Conservation (phyloP, 305 asterid species). For the Solanum hybrid region DNA sequence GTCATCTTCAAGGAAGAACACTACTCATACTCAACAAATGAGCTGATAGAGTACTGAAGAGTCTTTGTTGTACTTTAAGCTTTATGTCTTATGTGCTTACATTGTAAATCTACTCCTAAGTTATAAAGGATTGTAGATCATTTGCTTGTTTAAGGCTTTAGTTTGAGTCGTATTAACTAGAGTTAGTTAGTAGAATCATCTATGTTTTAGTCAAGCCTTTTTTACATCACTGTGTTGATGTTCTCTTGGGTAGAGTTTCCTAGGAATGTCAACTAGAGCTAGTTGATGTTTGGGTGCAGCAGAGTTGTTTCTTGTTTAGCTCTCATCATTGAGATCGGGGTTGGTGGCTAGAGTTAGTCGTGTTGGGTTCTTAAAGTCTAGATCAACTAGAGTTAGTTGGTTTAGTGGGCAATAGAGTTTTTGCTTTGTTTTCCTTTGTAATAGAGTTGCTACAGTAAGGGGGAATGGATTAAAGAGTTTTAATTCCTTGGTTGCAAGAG, state of each 20-base stretch:
- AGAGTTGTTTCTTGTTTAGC: not conserved
- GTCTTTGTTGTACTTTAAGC: not conserved
- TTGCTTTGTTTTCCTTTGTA: not conserved
- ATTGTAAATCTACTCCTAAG: not conserved
- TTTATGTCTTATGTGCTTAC: not conserved
- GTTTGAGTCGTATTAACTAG: not conserved
- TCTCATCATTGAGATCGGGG: not conserved
- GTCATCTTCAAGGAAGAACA: not conserved
- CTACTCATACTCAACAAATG: not conserved
- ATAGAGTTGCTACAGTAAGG: not conserved
- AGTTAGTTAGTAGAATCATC: not conserved
- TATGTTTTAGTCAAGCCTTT: not conserved
- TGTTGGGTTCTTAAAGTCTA: not conserved
- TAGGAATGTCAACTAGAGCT: not conserved
- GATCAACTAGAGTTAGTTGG: not conserved
- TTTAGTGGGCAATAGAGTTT: not conserved
- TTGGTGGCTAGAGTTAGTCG: not conserved
- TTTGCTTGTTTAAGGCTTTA: not conserved
- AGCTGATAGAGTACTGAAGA: not conserved
- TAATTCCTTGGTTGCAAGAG: not conserved
- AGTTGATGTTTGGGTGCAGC: not conserved
- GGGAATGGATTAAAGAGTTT: not conserved
- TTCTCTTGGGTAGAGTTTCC: not conserved
- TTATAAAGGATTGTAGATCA: not conserved
- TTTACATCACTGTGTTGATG: not conserved